phyloP scores from a whole-genome alignment of 768 basidiomycete species.

The Gloeophyllum trabeum region DNA sequence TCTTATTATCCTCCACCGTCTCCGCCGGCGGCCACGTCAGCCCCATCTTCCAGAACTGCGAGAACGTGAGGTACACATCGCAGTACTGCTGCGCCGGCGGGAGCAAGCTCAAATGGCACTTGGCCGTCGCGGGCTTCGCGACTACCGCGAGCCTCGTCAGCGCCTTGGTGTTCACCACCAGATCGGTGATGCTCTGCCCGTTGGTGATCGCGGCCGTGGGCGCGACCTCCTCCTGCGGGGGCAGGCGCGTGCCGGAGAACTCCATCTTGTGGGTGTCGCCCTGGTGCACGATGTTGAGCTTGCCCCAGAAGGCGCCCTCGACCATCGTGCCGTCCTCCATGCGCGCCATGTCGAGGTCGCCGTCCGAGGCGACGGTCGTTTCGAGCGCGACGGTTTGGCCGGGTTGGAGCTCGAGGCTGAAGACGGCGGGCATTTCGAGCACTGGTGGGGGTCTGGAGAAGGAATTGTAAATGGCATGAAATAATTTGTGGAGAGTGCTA shows the following conservation, averaged over 20 bases:
- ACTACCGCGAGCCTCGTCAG: constrained; percentile 61
- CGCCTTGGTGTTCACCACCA: constrained; percentile 67
- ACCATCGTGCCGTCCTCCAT: constrained; percentile 86
- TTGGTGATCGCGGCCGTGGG: background rate
- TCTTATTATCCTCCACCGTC: constrained; percentile 46
- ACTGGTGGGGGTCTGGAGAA: constrained; percentile 50
- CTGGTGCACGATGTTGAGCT: constrained; percentile 70
- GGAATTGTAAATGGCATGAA: background rate
- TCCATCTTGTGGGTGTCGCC: constrained; percentile 74
- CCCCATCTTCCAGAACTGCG: constrained; percentile 64
- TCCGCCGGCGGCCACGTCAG: constrained; percentile 76
- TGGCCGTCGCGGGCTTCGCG: constrained; percentile 63
- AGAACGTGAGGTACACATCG: constrained; percentile 64
- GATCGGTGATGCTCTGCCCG: constrained; percentile 38
- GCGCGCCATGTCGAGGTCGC: constrained; percentile 82
- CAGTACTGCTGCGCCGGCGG: constrained; percentile 70
- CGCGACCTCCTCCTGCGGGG: constrained; percentile 30
- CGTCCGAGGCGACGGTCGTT: constrained; percentile 63
- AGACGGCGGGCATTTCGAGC: constrained; percentile 78
- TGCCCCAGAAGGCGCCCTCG: constrained; percentile 83
- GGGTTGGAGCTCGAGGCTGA: constrained; percentile 70
- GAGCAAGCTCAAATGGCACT: constrained; percentile 65
- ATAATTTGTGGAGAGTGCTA: too few species aligned
- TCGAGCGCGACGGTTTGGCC: constrained; percentile 76
- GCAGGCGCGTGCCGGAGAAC: constrained; percentile 69